Conservation (phyloP, 192 early-diverging fungal species). For the Dissophora ornata region DNA sequence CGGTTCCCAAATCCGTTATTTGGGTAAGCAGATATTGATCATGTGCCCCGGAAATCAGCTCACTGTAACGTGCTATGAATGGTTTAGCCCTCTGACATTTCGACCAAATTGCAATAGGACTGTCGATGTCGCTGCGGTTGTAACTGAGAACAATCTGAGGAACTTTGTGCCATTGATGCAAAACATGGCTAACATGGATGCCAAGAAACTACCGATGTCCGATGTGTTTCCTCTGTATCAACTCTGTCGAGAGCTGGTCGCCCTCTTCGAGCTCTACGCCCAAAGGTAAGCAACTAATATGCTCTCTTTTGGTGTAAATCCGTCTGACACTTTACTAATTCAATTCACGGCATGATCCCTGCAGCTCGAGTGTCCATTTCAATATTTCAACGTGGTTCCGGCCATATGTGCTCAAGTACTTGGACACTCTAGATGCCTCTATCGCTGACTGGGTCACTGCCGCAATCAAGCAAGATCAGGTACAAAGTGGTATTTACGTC, state of each 20-base stretch:
- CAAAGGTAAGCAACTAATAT: conserved; percentile 47
- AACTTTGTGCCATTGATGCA: conserved; percentile 68
- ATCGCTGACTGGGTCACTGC: conserved; percentile 77
- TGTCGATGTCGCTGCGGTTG: conserved; percentile 58
- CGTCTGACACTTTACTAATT: too few relatives aligned
- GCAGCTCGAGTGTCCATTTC: conserved; percentile 61
- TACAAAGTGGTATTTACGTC: conserved; percentile 17
- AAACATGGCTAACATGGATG: conserved; percentile 63
- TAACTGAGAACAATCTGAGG: conserved; percentile 62
- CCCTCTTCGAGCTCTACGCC: conserved; percentile 60
- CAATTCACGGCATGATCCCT: too few relatives aligned
- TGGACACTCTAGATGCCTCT: conserved; percentile 69
- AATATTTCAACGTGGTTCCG: conserved; percentile 80
- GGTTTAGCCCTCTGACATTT: too few relatives aligned
- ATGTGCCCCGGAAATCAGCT: background rate
- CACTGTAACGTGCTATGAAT: background rate
- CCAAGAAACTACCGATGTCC: conserved; percentile 57
- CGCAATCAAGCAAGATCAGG: conserved; percentile 75
- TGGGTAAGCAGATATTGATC: conserved; percentile 15
- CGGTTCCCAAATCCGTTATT: conserved; percentile 44
- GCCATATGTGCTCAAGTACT: conserved; percentile 75
- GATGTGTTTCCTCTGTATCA: conserved; percentile 68
- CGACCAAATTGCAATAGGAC: background rate
- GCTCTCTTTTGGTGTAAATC: background rate
- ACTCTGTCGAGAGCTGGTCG: conserved; percentile 58